Evolutionary conservation across 2,329 filamentous ascomycete species (phyloP).

Genomic region (Aspergillus viridinutans): DNA sequence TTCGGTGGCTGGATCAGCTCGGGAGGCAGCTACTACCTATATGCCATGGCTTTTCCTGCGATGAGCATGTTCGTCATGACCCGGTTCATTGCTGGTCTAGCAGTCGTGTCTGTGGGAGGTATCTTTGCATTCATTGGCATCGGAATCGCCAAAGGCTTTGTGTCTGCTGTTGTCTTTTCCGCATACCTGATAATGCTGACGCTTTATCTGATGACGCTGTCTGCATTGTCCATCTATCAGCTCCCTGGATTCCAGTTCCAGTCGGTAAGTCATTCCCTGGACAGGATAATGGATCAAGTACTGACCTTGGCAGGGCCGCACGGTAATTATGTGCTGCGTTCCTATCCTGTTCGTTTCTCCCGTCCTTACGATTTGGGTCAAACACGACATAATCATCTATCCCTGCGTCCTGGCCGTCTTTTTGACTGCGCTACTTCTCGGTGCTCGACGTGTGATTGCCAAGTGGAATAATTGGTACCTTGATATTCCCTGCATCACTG

Average conservation of each 20-base stretch:
- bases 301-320: slow-evolving; percentile 35
- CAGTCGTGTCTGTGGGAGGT: slow-evolving; percentile 49
- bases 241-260: slow-evolving; percentile 51
- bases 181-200: slow-evolving; percentile 57
- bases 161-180: slow-evolving; percentile 53
- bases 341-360: slow-evolving; percentile 56
- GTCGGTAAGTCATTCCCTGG: slow-evolving; percentile 33
- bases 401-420: slow-evolving; percentile 53
- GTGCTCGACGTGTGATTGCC: slow-evolving; percentile 51
- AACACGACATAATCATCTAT: slow-evolving; percentile 55
- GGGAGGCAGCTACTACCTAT: slow-evolving; percentile 59
- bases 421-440: slow-evolving; percentile 48
- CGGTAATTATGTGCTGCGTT: slow-evolving; percentile 52
- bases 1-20: slow-evolving; percentile 62
- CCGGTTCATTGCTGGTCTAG: slow-evolving; percentile 47
- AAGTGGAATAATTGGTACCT: slow-evolving; percentile 57
- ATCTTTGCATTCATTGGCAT: slow-evolving; percentile 52
- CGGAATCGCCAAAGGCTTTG: slow-evolving; percentile 40
- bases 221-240: slow-evolving; percentile 48
- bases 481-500: slow-evolving; percentile 36
- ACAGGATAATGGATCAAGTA: neutral
- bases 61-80: slow-evolving; percentile 54
- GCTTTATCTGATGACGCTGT: slow-evolving; percentile 57
- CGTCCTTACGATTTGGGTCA: slow-evolving; percentile 51
- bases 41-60: slow-evolving; percentile 53